Percentiles rank a stretch among this genome's conserved stretches.
These are phyloP conservation scores for Stachybotrys chlorohalonatus DNA, from an alignment of 2,329 filamentous ascomycete species.

Conservation along the genomic window DNA sequence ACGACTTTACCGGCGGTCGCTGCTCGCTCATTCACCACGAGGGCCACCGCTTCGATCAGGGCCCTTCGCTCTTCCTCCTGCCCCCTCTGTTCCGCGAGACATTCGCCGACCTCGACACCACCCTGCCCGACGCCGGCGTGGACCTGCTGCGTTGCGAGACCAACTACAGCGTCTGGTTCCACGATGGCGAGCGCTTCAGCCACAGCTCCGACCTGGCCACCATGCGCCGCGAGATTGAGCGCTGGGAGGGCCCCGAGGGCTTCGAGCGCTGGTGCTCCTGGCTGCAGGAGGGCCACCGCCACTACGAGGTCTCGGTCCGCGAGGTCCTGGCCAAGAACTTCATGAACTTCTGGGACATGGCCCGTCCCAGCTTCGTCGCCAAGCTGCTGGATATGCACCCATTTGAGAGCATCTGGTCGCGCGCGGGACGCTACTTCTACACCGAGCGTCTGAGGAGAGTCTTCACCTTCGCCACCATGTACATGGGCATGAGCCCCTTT, in stretches of 20 bases:
- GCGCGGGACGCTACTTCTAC: slow-evolving; percentile 59
- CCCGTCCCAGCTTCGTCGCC: slow-evolving; percentile 46
- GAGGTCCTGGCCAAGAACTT: slow-evolving; percentile 64
- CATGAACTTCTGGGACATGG: slow-evolving; percentile 46
- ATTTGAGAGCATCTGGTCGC: slow-evolving; percentile 59
- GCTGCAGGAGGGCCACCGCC: slow-evolving; percentile 56
- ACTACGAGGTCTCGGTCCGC: slow-evolving; percentile 59
- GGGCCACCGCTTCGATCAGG: slow-evolving; percentile 65
- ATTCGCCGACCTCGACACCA: slow-evolving; percentile 60
- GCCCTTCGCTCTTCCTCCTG: slow-evolving; percentile 63
- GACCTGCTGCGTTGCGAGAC: slow-evolving; percentile 62
- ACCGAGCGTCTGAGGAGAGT: slow-evolving; percentile 60
- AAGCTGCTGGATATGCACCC: slow-evolving; percentile 56
- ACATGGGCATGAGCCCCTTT: slow-evolving; percentile 74
- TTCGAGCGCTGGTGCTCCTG: slow-evolving; percentile 61
- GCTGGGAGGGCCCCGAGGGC: slow-evolving; percentile 62
- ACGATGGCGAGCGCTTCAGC: slow-evolving; percentile 54
- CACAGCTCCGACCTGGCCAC: slow-evolving; percentile 58
- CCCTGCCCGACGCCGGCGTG: slow-evolving; percentile 56
- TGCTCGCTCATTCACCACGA: slow-evolving; percentile 56
- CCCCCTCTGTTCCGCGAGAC: slow-evolving; percentile 62
- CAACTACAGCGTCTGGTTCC: slow-evolving; percentile 69
- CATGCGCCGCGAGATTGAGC: slow-evolving; percentile 65
- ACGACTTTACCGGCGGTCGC: slow-evolving; percentile 61
- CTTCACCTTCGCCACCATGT: slow-evolving; percentile 75